These are phyloP conservation scores for Leucoagaricus sp. DNA, from an alignment of 1,284 basidiomycete species.

Conservation along the genomic window DNA sequence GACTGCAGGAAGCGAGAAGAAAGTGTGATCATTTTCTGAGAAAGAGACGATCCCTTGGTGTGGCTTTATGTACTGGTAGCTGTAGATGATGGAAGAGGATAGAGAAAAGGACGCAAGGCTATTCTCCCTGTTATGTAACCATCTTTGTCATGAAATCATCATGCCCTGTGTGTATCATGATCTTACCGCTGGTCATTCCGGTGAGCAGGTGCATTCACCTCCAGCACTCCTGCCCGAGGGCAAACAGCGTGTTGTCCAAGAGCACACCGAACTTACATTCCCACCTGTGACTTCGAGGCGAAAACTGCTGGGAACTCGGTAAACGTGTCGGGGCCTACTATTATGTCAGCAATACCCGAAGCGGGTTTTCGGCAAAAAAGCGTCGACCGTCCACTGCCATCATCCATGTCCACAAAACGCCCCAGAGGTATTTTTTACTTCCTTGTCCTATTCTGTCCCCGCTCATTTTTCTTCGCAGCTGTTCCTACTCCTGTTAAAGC, in stretches of 20 bases:
- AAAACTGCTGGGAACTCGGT: neutral
- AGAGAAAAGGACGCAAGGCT: slow-evolving; percentile 17
- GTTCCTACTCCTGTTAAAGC: slow-evolving; percentile 36
- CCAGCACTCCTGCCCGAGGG: neutral
- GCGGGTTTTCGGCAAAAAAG: neutral
- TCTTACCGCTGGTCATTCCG: no score
- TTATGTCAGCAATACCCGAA: neutral
- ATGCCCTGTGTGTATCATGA: no score
- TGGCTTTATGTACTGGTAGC: slow-evolving; percentile 10
- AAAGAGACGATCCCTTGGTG: slow-evolving; percentile 4
- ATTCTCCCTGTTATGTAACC: slow-evolving; percentile 25
- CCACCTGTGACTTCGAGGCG: neutral
- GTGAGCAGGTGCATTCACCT: no score
- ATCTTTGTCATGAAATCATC: slow-evolving; percentile 23
- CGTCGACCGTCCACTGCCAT: neutral
- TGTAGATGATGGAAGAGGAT: slow-evolving; percentile 20
- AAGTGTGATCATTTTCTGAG: neutral
- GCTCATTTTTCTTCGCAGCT: neutral
- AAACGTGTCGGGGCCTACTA: neutral
- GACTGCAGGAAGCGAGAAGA: slow-evolving; percentile 1
- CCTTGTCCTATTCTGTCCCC: neutral
- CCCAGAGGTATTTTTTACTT: slow-evolving; percentile 4
- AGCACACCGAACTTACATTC: neutral
- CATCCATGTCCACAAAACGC: slow-evolving; percentile 5
- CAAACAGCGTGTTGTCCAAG: neutral